phyloP scores from a whole-genome alignment of 2,329 filamentous ascomycete species.

The Ceratocystis alfenasii region DNA sequence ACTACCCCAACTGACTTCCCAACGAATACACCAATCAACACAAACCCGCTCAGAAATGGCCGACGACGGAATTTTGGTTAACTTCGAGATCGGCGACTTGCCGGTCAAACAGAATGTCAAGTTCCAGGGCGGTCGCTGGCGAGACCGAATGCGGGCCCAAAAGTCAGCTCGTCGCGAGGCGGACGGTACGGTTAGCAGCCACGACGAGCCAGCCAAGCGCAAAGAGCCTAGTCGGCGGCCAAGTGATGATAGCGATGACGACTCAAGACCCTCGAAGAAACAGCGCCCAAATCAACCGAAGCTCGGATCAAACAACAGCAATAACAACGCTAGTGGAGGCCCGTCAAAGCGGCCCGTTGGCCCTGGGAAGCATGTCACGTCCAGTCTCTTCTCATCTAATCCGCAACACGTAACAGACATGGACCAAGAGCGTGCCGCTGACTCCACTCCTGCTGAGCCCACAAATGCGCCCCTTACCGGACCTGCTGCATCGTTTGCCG shows the following conservation, averaged over 20 bases:
- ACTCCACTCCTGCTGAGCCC: slow-evolving; percentile 50
- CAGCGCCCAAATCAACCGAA: slow-evolving; percentile 26
- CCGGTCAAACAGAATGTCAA: slow-evolving; percentile 49
- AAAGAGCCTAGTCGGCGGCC: slow-evolving; percentile 32
- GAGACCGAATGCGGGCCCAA: slow-evolving; percentile 51
- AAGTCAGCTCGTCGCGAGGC: slow-evolving; percentile 12
- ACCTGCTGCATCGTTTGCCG: slow-evolving; percentile 75
- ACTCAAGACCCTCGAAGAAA: slow-evolving; percentile 26
- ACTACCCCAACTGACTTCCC: too few relatives aligned
- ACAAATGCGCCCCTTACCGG: slow-evolving; percentile 84
- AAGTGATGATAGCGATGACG: slow-evolving; percentile 21
- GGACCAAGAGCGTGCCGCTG: slow-evolving; percentile 38
- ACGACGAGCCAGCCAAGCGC: slow-evolving; percentile 25
- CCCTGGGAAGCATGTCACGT: slow-evolving; percentile 54
- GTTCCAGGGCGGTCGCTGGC: slow-evolving; percentile 88
- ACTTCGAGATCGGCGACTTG: slow-evolving; percentile 67
- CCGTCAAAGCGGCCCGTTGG: slow-evolving; percentile 14
- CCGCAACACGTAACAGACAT: slow-evolving; percentile 56
- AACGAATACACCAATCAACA: neutral
- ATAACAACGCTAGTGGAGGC: neutral
- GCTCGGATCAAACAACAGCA: neutral
- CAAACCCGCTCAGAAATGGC: slow-evolving; percentile 48
- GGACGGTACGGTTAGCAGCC: slow-evolving; percentile 23
- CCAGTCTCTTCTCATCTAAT: slow-evolving; percentile 85
- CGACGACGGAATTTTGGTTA: slow-evolving; percentile 89